Base-by-base conservation (phyloP, 306 rosid species). In the Gastrolobium bilobum region DNA sequence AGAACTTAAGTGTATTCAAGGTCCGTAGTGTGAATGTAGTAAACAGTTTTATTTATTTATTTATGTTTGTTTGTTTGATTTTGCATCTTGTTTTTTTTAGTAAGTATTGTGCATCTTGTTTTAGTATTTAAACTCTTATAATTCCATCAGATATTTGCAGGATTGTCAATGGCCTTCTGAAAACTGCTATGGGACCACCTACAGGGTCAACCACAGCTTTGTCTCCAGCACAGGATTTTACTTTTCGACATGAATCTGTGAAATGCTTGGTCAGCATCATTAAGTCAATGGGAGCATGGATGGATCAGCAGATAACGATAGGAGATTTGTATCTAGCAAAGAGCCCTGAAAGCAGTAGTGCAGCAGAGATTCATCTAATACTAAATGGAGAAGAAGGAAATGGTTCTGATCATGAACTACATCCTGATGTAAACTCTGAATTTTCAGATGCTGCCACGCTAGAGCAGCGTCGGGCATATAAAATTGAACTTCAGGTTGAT, bases 181-280 rank as follows among this genome's bases (percentile, higher is more conserved):
- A 96, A 93, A 93, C 99, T 84, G 99, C 99, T 65, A 76, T 93
- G 82, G 99, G 99, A 78, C 99, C 99, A 10, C 98, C 99, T 82
- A 78, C 99, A 15, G 99, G 99, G 68, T 91, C 97, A 37, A 87
- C 94, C 42, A 86, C 99, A 62, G 79, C 96, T 53, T 85, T 96
- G 87, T 89, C 99, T 75, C 93, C 97, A 33, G 96, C 88, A 3
- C 99, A 96, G 79, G 99, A 96, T 89, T 77, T 93, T 42, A 93
- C 98, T 80, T 93, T 96, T 83, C 91, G 97, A 68, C 97, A 87
- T 85, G 99, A 96, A 80, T 93, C 99, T 54, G 98, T 96, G 56
- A 96, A 93, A 75, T 96, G 99, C 86, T 84, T 96, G 86, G 98
- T 84, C 62, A 85, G 90, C 89, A 93, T 96, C 75, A 84, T 91